phyloP scores from a whole-genome alignment of 208 protist genomes.

The Acanthamoeba triangularis region DNA sequence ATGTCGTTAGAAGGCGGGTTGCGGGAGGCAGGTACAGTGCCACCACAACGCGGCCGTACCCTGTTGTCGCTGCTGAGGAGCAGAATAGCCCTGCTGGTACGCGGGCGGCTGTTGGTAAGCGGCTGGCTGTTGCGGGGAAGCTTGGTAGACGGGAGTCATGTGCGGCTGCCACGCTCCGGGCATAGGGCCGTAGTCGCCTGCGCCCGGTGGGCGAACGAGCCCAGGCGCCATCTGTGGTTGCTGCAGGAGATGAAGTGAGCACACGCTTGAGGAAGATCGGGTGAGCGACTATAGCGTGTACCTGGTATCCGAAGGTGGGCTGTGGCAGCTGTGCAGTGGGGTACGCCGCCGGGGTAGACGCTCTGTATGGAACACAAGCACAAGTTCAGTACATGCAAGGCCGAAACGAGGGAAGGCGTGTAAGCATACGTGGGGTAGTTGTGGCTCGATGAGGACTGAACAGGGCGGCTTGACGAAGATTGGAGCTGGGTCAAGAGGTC shows the following conservation, averaged over 20 bases:
- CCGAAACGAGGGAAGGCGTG: background rate
- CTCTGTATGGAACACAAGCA: background rate
- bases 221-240: background rate
- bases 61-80: background rate
- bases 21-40: too few species aligned
- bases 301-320: background rate
- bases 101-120: slow-evolving; percentile 1
- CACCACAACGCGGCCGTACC: background rate
- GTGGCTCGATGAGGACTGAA: background rate
- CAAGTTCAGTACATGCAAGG: background rate
- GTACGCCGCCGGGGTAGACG: background rate
- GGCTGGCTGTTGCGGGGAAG: background rate
- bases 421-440: background rate
- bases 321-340: slow-evolving; percentile 9
- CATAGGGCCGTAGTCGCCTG: slow-evolving; percentile 17
- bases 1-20: background rate
- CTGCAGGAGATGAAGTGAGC: background rate
- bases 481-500: slow-evolving; percentile 24
- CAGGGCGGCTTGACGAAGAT: background rate
- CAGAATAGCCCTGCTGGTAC: background rate
- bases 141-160: slow-evolving; percentile 42
- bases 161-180: slow-evolving; percentile 51
- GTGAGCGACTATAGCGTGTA: background rate
- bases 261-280: background rate
- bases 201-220: background rate